Evolutionary conservation across 2,329 filamentous ascomycete genomes (phyloP).

Genomic region (Beauveria medogensis): DNA sequence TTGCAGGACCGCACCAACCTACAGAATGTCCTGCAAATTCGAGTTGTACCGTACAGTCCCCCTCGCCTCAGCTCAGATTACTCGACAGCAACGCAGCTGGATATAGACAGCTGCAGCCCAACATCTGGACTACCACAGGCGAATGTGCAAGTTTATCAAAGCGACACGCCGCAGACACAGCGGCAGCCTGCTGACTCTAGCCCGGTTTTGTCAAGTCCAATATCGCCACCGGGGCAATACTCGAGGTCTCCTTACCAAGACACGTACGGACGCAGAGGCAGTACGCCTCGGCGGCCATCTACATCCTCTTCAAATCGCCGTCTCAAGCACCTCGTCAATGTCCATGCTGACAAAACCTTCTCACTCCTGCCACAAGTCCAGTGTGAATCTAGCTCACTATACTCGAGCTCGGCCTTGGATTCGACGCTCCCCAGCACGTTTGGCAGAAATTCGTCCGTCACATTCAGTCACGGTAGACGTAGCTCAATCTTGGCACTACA

Average conservation of each 20-base stretch:
- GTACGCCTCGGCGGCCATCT: conserved; percentile 16
- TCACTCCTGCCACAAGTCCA: conserved; percentile 35
- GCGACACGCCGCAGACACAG: conserved; percentile 1
- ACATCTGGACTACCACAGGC: background rate
- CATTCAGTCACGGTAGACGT: conserved; percentile 38
- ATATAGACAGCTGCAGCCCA: background rate
- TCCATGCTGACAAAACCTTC: conserved; percentile 53
- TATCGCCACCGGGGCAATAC: background rate
- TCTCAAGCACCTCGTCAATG: conserved; percentile 33
- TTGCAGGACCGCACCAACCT: conserved; percentile 3
- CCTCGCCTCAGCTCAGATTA: conserved; percentile 27
- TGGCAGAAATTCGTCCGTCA: conserved; percentile 35
- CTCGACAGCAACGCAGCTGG: conserved; percentile 11
- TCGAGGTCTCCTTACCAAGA: background rate
- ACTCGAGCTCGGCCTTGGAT: conserved; percentile 34
- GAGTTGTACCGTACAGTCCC: conserved; percentile 32
- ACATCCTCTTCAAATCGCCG: conserved; percentile 23
- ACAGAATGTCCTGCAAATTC: conserved; percentile 23
- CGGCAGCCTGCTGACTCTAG: background rate
- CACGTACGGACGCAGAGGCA: background rate
- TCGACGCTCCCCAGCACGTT: conserved; percentile 41
- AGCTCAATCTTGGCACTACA: conserved; percentile 43
- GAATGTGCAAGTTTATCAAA: conserved; percentile 3
- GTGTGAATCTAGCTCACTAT: conserved; percentile 22
- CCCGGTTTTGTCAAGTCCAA: background rate